A percentile compares a stretch with the other conserved stretches of the same genome.
These are phyloP conservation scores for Didymella exigua DNA, from an alignment of 2,329 filamentous ascomycete genomes.

Conservation along the genomic window DNA sequence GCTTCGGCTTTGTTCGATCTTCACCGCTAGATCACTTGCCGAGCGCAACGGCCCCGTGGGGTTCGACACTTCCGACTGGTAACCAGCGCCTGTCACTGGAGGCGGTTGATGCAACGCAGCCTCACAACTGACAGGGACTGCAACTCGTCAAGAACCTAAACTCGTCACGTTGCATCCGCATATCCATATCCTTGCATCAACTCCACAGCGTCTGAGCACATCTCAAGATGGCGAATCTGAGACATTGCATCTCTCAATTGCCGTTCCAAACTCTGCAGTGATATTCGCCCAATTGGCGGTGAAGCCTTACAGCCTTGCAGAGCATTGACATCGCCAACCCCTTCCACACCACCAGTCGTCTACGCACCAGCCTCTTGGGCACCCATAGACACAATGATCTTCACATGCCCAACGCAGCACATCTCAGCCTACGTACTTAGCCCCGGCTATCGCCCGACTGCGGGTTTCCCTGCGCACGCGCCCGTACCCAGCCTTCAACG, in stretches of 20 bases:
- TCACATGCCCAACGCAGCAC: not conserved
- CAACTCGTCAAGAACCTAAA: too few species aligned
- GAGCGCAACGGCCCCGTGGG: slow-evolving; percentile 22
- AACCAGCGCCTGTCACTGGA: not conserved
- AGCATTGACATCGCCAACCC: not conserved
- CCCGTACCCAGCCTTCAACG: not conserved
- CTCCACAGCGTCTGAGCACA: not conserved
- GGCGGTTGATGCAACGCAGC: slow-evolving; percentile 7
- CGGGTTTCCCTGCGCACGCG: slow-evolving; percentile 2
- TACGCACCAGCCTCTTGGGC: not conserved
- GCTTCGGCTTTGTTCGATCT: slow-evolving; percentile 31
- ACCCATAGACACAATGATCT: not conserved
- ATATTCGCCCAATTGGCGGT: slow-evolving; percentile 13
- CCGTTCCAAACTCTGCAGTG: not conserved
- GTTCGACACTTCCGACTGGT: slow-evolving; percentile 6
- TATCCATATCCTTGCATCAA: not conserved
- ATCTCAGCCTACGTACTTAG: not conserved
- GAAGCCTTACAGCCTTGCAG: slow-evolving; percentile 10
- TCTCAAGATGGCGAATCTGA: not conserved
- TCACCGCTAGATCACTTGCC: slow-evolving; percentile 29
- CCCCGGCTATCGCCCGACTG: not conserved
- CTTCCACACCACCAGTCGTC: not conserved
- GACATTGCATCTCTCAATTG: not conserved
- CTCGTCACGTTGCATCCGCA: slow-evolving; percentile 3
- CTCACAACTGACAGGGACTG: slow-evolving; percentile 4